Evolutionary conservation across 495 filamentous ascomycete genomes (phyloP).

Genomic region (Beverwykella pulmonaria): DNA sequence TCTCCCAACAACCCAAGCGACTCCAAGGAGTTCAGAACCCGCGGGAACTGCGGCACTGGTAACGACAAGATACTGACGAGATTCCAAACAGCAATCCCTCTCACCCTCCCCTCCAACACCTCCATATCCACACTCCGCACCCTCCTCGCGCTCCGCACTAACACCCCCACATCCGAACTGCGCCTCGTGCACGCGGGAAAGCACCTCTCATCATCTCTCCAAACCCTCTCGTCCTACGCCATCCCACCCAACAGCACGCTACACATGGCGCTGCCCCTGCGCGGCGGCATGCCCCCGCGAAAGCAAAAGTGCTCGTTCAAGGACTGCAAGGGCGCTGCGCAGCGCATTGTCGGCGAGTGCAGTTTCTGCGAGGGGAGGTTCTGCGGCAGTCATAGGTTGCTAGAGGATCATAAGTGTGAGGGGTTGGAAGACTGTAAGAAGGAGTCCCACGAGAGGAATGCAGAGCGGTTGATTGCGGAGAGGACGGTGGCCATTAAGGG

Average conservation of each 20-base stretch:
- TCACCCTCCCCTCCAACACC: slow-evolving; percentile 49
- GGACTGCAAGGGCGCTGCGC: slow-evolving; percentile 81
- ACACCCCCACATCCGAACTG: slow-evolving; percentile 45
- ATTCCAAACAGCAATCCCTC: slow-evolving; percentile 49
- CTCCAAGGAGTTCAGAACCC: slow-evolving; percentile 16
- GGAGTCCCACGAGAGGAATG: slow-evolving; percentile 88
- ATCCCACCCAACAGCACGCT: slow-evolving; percentile 50
- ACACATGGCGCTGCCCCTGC: slow-evolving; percentile 47
- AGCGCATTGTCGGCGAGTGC: slow-evolving; percentile 94
- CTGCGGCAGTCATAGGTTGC: slow-evolving; percentile 88
- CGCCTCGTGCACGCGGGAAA: slow-evolving; percentile 54
- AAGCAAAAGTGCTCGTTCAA: slow-evolving; percentile 87
- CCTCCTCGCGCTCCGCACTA: slow-evolving; percentile 53
- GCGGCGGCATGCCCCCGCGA: slow-evolving; percentile 63
- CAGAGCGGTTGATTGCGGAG: slow-evolving; percentile 86
- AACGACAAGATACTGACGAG: slow-evolving; percentile 17
- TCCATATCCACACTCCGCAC: slow-evolving; percentile 50
- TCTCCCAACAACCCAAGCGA: not conserved
- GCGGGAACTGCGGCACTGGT: not conserved
- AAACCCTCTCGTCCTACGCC: slow-evolving; percentile 43
- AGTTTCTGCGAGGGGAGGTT: slow-evolving; percentile 91
- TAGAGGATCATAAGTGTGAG: slow-evolving; percentile 90
- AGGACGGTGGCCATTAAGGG: slow-evolving; percentile 73
- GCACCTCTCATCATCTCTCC: slow-evolving; percentile 46
- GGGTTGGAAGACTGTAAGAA: slow-evolving; percentile 98